Conservation (phyloP, 371 early-diverging fungal genomes). For the Capniomyces stellatus region DNA sequence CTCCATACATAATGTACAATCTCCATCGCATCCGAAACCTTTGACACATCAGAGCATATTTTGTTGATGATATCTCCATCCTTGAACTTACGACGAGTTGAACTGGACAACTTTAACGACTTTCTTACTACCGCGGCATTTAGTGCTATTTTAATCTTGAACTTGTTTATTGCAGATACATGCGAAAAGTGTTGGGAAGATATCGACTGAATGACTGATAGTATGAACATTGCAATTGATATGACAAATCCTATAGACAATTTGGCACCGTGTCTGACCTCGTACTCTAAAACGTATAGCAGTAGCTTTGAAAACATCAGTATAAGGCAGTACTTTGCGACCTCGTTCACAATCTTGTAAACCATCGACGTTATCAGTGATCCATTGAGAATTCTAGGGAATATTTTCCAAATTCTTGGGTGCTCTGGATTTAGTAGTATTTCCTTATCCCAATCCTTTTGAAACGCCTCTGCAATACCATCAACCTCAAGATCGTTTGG, state of each 20-base stretch:
- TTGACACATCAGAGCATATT: slow-evolving; percentile 61
- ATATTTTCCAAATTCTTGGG: slow-evolving; percentile 32
- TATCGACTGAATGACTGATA: slow-evolving; percentile 54
- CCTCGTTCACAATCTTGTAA: slow-evolving; percentile 54
- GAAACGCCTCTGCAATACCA: slow-evolving; percentile 37
- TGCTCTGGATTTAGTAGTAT: slow-evolving; percentile 28
- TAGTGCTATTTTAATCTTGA: slow-evolving; percentile 57
- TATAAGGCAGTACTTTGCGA: slow-evolving; percentile 60
- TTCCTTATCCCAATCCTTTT: slow-evolving; percentile 44
- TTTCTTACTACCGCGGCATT: slow-evolving; percentile 76
- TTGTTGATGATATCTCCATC: slow-evolving; percentile 68
- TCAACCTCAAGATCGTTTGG: slow-evolving; percentile 35
- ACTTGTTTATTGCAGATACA: slow-evolving; percentile 47
- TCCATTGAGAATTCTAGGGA: slow-evolving; percentile 35
- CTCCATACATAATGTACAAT: slow-evolving; percentile 63
- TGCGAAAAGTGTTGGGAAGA: slow-evolving; percentile 82
- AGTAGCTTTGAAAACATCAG: slow-evolving; percentile 46
- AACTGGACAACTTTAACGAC: slow-evolving; percentile 53
- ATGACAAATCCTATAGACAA: slow-evolving; percentile 32
- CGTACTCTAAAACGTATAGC: slow-evolving; percentile 35
- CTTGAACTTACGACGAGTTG: slow-evolving; percentile 55
- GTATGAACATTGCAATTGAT: slow-evolving; percentile 46
- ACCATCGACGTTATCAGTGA: slow-evolving; percentile 30
- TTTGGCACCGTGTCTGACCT: slow-evolving; percentile 13
- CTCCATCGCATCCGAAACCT: slow-evolving; percentile 36